Evolutionary conservation across 345 rosid species (phyloP).

Genomic region (Populus nigra): DNA sequence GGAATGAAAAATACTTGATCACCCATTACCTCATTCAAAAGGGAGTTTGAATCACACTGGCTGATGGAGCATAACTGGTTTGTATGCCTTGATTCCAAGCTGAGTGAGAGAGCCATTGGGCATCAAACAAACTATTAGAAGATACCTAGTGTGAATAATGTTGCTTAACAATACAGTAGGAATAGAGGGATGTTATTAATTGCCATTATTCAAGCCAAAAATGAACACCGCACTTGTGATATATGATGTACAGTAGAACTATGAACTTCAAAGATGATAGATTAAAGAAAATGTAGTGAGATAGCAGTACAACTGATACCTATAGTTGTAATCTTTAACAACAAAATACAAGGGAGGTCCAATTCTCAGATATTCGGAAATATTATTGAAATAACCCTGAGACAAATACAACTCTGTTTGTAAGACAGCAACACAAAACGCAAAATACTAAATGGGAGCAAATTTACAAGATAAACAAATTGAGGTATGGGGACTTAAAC

Average conservation of each 20-base stretch:
- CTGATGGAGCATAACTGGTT: constrained; percentile 93
- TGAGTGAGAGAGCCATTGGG: constrained; percentile 26
- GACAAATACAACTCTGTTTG: background rate
- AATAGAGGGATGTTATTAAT: too few relatives aligned
- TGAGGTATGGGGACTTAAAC: constrained; percentile 29
- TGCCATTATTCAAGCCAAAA: too few relatives aligned
- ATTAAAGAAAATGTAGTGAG: background rate
- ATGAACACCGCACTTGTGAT: background rate
- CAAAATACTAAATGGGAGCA: constrained; percentile 1
- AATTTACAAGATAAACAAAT: background rate
- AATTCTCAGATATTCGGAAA: constrained; percentile 75
- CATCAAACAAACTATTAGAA: background rate
- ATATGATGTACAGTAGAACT: background rate
- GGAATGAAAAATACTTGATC: background rate
- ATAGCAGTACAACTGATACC: constrained; percentile 36
- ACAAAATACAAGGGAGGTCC: constrained; percentile 96
- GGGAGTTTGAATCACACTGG: constrained; percentile 85
- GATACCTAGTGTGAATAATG: background rate
- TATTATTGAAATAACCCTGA: constrained; percentile 83
- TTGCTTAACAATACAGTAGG: too few relatives aligned
- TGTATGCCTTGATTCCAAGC: constrained; percentile 83
- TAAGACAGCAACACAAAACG: background rate
- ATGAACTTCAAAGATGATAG: background rate
- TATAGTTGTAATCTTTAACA: constrained; percentile 83
- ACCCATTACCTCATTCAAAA: constrained; percentile 72